Percentiles rank a stretch among this genome's conserved stretches.
These are phyloP conservation scores for Trichocladium antarcticum DNA, from an alignment of 495 filamentous ascomycete genomes.

Conservation along the genomic window DNA sequence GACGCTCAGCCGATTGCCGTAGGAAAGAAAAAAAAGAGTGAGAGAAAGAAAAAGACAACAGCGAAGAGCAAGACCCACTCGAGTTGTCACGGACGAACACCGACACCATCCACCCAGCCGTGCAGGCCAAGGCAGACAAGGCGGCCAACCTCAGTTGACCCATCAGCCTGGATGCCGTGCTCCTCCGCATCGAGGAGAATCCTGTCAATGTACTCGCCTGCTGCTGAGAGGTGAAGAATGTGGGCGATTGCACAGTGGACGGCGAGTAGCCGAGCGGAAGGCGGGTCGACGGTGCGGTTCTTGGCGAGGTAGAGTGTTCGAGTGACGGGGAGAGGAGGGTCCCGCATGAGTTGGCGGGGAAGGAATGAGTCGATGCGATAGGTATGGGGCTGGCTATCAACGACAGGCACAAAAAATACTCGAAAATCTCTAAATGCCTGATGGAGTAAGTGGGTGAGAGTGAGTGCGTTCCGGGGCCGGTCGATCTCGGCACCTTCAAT, in stretches of 20 bases:
- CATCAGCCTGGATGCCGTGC: too few relatives aligned
- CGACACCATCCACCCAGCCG: too few relatives aligned
- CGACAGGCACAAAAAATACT: conserved; percentile 6
- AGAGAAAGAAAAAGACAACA: too few relatives aligned
- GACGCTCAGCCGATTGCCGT: too few relatives aligned
- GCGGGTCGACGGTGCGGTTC: background rate
- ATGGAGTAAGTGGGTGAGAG: background rate
- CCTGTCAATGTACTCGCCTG: background rate
- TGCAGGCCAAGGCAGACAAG: too few relatives aligned
- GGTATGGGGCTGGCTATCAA: conserved; percentile 1
- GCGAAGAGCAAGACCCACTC: too few relatives aligned
- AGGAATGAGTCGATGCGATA: conserved; percentile 1
- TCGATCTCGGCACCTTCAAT: conserved; percentile 2
- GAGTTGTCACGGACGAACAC: too few relatives aligned
- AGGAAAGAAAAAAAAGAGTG: too few relatives aligned
- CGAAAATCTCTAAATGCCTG: background rate
- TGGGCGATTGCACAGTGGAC: background rate
- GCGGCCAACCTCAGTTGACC: too few relatives aligned
- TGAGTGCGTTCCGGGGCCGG: background rate
- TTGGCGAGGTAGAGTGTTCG: conserved; percentile 2
- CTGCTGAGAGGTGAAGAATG: conserved; percentile 2
- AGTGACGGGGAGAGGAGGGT: background rate
- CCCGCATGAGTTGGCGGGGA: background rate
- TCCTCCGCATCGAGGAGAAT: too few relatives aligned
- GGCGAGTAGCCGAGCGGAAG: conserved; percentile 1